Evolutionary conservation across 2,329 filamentous ascomycete genomes (phyloP).

Genomic region (Curvularia sp.): DNA sequence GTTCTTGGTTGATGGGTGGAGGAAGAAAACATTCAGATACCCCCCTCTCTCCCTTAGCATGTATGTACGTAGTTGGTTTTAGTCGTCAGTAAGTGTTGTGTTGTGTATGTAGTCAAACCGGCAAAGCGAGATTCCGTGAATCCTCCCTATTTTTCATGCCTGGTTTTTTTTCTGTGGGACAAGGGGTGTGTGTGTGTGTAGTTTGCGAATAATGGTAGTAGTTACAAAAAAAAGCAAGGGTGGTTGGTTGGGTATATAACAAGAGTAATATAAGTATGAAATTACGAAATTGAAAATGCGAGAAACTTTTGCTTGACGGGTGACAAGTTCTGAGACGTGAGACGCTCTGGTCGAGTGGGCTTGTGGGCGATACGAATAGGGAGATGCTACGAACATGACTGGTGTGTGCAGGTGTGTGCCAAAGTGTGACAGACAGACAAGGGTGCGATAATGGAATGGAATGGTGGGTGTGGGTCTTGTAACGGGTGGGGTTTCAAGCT

Average conservation of each 20-base stretch:
- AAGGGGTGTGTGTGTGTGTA: background rate
- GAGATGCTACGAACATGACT: no score
- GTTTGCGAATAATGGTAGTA: conserved; percentile 20
- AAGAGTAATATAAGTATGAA: no score
- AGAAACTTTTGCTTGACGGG: no score
- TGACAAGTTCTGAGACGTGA: no score
- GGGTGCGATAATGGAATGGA: background rate
- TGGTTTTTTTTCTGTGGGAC: no score
- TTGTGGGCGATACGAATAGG: no score
- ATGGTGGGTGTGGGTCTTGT: background rate
- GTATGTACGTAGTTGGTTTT: background rate
- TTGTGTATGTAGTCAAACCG: background rate
- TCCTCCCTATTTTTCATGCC: background rate
- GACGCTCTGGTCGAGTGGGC: no score
- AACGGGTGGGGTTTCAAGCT: conserved; percentile 9
- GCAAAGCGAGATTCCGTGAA: conserved; percentile 24
- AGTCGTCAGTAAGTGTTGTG: no score
- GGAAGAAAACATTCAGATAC: conserved; percentile 21
- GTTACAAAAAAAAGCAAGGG: background rate
- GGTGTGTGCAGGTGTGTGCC: no score
- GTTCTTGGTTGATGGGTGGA: background rate
- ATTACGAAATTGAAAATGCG: no score
- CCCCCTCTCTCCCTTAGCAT: conserved; percentile 6
- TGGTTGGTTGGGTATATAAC: no score
- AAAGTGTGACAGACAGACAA: background rate